Conservation (phyloP, 2,329 filamentous ascomycete genomes). For the Cryphonectria parasitica region DNA sequence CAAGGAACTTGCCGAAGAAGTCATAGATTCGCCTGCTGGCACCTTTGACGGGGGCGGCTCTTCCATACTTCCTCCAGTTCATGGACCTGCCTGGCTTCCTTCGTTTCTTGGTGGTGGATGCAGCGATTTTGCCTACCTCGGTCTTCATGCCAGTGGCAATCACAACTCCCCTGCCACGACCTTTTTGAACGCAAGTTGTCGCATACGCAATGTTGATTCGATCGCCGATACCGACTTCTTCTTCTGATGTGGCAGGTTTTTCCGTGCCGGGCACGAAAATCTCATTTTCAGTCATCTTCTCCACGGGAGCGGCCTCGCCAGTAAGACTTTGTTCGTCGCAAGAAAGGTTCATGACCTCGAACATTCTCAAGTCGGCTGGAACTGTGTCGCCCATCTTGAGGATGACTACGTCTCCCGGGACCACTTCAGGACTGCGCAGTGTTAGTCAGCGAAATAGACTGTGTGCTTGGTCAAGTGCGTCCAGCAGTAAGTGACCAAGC, state of each 20-base stretch:
- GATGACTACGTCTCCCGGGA: slow-evolving; percentile 72
- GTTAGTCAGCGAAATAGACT: slow-evolving; percentile 3
- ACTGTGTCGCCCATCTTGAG: slow-evolving; percentile 75
- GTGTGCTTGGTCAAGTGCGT: not conserved
- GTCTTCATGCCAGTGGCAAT: slow-evolving; percentile 75
- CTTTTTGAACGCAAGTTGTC: slow-evolving; percentile 73
- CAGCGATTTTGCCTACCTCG: slow-evolving; percentile 77
- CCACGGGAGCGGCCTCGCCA: slow-evolving; percentile 74
- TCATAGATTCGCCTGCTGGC: slow-evolving; percentile 46
- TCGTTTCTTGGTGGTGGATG: slow-evolving; percentile 59
- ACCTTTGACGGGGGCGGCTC: slow-evolving; percentile 44
- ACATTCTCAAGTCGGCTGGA: slow-evolving; percentile 71
- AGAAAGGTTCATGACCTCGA: slow-evolving; percentile 77
- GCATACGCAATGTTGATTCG: slow-evolving; percentile 76
- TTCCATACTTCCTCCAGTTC: slow-evolving; percentile 48
- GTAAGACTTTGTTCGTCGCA: slow-evolving; percentile 80
- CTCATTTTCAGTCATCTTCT: slow-evolving; percentile 62
- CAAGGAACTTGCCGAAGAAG: slow-evolving; percentile 53
- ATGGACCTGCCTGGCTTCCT: slow-evolving; percentile 49
- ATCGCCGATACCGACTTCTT: slow-evolving; percentile 69
- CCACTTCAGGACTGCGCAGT: slow-evolving; percentile 58
- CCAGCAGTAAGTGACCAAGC: not conserved
- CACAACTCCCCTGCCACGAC: slow-evolving; percentile 73
- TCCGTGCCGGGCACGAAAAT: slow-evolving; percentile 51
- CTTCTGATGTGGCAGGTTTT: slow-evolving; percentile 47